Base-by-base conservation (phyloP, 108 stramenopile species). In the Cyclotella choctawhatcheeana region DNA sequence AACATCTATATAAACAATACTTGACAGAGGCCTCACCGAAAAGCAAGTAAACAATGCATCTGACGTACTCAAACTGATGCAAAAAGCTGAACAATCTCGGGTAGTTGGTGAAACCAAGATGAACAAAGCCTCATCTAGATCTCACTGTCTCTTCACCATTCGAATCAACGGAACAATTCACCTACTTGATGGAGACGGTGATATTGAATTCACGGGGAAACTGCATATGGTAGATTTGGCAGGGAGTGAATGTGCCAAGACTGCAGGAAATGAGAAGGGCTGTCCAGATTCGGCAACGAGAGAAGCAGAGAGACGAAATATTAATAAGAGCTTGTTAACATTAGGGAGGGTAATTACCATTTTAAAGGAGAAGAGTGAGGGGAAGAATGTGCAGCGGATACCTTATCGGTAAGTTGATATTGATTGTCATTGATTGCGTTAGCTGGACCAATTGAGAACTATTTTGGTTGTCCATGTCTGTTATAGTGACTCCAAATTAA, bases 221-320 rank as follows among this genome's bases (percentile, higher is more conserved):
- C 83, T 98, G 34, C 96, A 97, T 61, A 86, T 97, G 69, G 96
- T 97, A 0, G 98, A 98, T 72, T 81, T 98, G 25, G 98, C 89
- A n/a, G 89, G 89, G 27, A 78, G 76, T n/a, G 82, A 82, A 31
- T 82, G 82, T 55, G 82, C 77, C 66, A 71, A 82, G 62, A 64
- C 64, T 51, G 80, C 80, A 6, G 75, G 69, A 13, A 76, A 64
- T 56, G 80, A 81, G 20, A 78, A 74, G 58, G 33, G 58, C 14
- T 33, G 33, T 33, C 70, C 74, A 17, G 87, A 82, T 48, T 80
- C 88, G 22, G 88, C 79, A 14, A 72, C 87, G n/a, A 69, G 89
- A 21, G 88, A 90, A 69, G 65, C 85, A 30, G 90, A 92, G 51
- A 73, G 90, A 22, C 85, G 76, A 83, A 90, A 88, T 71, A 93